Percentiles rank a stretch among this genome's conserved stretches.
Evolutionary conservation across 805 yeast genomes (phyloP).

Genomic region (Candida parachauliodes): DNA sequence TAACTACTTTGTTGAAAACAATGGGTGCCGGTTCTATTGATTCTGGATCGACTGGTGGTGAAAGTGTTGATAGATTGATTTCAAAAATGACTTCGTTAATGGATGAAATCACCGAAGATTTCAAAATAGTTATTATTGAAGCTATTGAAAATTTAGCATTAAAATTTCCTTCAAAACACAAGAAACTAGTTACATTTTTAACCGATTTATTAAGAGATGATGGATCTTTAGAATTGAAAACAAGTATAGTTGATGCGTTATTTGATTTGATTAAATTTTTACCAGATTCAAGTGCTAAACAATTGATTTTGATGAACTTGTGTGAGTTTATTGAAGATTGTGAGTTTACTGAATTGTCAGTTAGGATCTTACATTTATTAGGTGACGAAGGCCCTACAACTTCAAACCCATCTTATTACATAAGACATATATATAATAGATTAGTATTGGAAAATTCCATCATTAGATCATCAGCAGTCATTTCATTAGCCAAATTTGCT

Average conservation of each 20-base stretch:
- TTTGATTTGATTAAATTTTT: slow-evolving; percentile 86
- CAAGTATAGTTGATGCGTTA: slow-evolving; percentile 85
- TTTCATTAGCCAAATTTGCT: slow-evolving; percentile 89
- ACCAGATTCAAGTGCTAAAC: slow-evolving; percentile 68
- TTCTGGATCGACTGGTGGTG: slow-evolving; percentile 36
- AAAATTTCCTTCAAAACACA: slow-evolving; percentile 90
- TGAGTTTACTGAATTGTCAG: slow-evolving; percentile 90
- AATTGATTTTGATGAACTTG: slow-evolving; percentile 76
- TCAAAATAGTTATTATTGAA: slow-evolving; percentile 90
- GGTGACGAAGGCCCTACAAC: slow-evolving; percentile 95
- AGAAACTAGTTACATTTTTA: slow-evolving; percentile 74
- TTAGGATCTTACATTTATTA: slow-evolving; percentile 84
- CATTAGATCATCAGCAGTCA: slow-evolving; percentile 92
- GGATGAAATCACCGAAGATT: slow-evolving; percentile 94
- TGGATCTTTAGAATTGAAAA: slow-evolving; percentile 83
- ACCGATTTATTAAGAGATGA: slow-evolving; percentile 85
- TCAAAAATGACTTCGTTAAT: slow-evolving; percentile 82
- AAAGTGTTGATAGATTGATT: slow-evolving; percentile 81
- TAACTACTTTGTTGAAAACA: slow-evolving; percentile 91
- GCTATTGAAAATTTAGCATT: slow-evolving; percentile 89
- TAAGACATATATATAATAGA: slow-evolving; percentile 94
- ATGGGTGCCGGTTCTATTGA: slow-evolving; percentile 65
- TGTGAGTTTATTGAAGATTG: slow-evolving; percentile 99
- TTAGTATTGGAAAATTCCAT: slow-evolving; percentile 94
- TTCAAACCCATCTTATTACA: slow-evolving; percentile 80